Evolutionary conservation across 495 filamentous ascomycete species (phyloP).

Genomic region (Penicillium paradoxum): DNA sequence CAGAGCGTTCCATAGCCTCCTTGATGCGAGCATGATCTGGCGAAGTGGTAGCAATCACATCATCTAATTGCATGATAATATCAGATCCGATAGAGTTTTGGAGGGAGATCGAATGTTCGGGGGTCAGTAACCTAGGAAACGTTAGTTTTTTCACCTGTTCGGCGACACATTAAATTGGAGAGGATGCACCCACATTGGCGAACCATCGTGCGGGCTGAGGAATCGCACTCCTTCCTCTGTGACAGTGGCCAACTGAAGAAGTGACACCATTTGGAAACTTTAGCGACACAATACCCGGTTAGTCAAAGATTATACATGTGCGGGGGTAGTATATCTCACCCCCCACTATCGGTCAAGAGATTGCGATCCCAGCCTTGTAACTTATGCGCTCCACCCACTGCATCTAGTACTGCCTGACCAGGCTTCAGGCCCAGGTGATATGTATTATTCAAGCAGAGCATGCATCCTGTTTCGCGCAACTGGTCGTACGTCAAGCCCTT

Average conservation of each 20-base stretch:
- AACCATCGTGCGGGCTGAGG: slow-evolving; percentile 87
- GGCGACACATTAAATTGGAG: not conserved
- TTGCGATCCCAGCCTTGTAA: slow-evolving; percentile 94
- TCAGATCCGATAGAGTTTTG: slow-evolving; percentile 97
- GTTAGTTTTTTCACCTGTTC: slow-evolving; percentile 4
- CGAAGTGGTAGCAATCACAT: slow-evolving; percentile 92
- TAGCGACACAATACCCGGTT: slow-evolving; percentile 2
- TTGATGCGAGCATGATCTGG: slow-evolving; percentile 80
- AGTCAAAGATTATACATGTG: slow-evolving; percentile 4
- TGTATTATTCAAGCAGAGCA: slow-evolving; percentile 93
- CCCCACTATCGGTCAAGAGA: slow-evolving; percentile 94
- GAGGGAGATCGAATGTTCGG: slow-evolving; percentile 92
- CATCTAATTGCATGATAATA: slow-evolving; percentile 99
- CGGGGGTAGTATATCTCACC: slow-evolving; percentile 51
- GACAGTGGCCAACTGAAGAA: slow-evolving; percentile 87
- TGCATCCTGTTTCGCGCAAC: slow-evolving; percentile 79
- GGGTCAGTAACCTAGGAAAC: slow-evolving; percentile 68
- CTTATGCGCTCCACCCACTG: slow-evolving; percentile 86
- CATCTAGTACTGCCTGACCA: slow-evolving; percentile 79
- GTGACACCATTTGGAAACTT: slow-evolving; percentile 97
- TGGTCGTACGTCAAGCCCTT: slow-evolving; percentile 95
- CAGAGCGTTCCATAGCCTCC: slow-evolving; percentile 90
- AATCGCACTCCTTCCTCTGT: slow-evolving; percentile 96
- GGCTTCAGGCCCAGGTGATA: slow-evolving; percentile 96
- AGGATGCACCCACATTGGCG: slow-evolving; percentile 63